phyloP scores from a whole-genome alignment of 345 rosid species.

The Sonneratia alba region DNA sequence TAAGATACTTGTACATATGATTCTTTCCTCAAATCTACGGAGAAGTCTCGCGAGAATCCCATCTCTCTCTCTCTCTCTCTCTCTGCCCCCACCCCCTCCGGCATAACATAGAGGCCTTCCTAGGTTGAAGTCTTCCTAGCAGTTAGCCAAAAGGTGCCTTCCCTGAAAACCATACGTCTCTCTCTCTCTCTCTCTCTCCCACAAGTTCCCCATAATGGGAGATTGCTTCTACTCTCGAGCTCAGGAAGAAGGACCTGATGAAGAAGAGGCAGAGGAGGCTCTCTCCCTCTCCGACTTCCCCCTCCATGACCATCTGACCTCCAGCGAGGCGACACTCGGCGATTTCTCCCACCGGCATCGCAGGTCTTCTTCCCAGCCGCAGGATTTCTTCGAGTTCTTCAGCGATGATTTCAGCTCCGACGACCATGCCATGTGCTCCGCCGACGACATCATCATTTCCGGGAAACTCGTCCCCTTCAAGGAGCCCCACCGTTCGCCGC shows the following conservation, averaged over 20 bases:
- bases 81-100: no score
- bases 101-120: no score
- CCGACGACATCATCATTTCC: conserved; percentile 60
- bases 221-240: background rate
- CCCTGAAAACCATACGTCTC: background rate
- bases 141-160: background rate
- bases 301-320: conserved; percentile 2
- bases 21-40: no score
- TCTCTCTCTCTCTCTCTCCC: background rate
- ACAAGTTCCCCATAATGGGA: background rate
- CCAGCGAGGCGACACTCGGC: background rate
- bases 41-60: background rate
- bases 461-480: conserved; percentile 59
- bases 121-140: no score
- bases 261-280: conserved; percentile 24
- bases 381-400: conserved; percentile 13
- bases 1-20: no score
- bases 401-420: conserved; percentile 14
- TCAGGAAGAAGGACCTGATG: conserved; percentile 7
- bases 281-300: conserved; percentile 53
- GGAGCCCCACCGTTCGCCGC: conserved; percentile 11
- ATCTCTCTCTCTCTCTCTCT: background rate
- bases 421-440: conserved; percentile 39
- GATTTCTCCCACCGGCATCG: background rate
- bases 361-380: background rate